phyloP scores from a whole-genome alignment of 2,329 filamentous ascomycete species.

The Knufia petricola region DNA sequence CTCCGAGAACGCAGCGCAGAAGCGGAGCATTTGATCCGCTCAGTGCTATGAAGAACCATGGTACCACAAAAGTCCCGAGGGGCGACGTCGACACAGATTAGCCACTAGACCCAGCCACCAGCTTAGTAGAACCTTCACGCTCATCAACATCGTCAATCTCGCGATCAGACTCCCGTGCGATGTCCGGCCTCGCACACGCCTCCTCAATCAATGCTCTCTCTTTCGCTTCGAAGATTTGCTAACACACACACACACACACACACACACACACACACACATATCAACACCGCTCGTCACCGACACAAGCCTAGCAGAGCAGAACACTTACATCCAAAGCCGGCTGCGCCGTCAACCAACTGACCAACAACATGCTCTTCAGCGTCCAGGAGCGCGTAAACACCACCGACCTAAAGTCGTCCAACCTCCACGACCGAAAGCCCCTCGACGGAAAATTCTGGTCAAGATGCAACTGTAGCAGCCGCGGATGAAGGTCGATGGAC shows the following conservation, averaged over 20 bases:
- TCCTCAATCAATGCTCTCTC: conserved; percentile 4
- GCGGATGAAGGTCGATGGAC: conserved; percentile 16
- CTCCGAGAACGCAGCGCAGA: neutral
- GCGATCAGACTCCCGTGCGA: no score
- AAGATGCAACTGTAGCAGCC: conserved; percentile 18
- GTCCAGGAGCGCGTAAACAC: conserved; percentile 15
- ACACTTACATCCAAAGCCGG: conserved; percentile 16
- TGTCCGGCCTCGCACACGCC: no score
- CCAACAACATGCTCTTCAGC: conserved; percentile 18
- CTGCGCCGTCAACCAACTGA: conserved; percentile 20
- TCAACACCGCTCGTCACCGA: no score
- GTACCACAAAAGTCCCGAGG: no score
- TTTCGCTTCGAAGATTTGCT: conserved; percentile 5
- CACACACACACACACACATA: neutral
- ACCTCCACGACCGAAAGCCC: conserved; percentile 17
- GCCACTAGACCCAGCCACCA: no score
- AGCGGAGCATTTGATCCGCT: neutral
- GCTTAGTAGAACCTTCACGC: no score
- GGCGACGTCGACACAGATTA: no score
- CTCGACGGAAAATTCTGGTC: conserved; percentile 19
- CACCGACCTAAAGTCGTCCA: conserved; percentile 9
- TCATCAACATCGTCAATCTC: no score
- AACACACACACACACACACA: neutral
- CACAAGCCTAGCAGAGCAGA: no score
- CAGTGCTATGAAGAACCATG: neutral